These are phyloP conservation scores for Trametes cubensis DNA, from an alignment of 768 basidiomycete species.

Conservation along the genomic window DNA sequence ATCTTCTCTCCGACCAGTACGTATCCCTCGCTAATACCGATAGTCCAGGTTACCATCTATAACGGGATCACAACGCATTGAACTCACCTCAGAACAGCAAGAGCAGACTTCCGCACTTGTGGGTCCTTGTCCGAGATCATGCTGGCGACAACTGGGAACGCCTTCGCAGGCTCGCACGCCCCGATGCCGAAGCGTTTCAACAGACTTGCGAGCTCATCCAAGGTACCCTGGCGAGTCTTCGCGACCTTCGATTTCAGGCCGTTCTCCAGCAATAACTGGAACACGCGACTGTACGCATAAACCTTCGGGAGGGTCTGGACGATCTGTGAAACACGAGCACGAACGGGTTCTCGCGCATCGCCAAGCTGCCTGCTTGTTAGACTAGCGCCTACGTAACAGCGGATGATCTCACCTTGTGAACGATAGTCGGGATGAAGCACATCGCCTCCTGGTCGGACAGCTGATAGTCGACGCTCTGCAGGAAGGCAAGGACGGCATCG, in stretches of 20 bases:
- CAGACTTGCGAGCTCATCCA: conserved; percentile 80
- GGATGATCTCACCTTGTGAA: conserved; percentile 69
- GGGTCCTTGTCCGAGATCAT: conserved; percentile 91
- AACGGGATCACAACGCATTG: not conserved
- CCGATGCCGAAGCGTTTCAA: conserved; percentile 82
- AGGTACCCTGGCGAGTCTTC: conserved; percentile 83
- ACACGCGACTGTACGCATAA: conserved; percentile 91
- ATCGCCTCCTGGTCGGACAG: conserved; percentile 84
- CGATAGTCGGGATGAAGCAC: conserved; percentile 86
- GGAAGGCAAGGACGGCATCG: conserved; percentile 74
- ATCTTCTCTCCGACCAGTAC: conserved; percentile 82
- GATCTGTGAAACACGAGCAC: conserved; percentile 78
- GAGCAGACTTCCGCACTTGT: conserved; percentile 82
- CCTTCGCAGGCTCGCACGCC: conserved; percentile 79
- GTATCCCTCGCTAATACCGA: conserved; percentile 69
- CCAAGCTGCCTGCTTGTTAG: conserved; percentile 65
- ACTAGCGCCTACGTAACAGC: not conserved
- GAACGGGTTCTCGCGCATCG: conserved; percentile 83
- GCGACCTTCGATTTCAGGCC: conserved; percentile 90
- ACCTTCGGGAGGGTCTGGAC: conserved; percentile 86
- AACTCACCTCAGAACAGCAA: conserved; percentile 77
- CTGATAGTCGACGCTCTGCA: conserved; percentile 74
- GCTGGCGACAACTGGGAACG: conserved; percentile 74
- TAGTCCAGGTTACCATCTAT: conserved; percentile 9
- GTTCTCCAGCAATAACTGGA: conserved; percentile 84